Evolutionary conservation across 139 green algal species (phyloP), one percentile per base, ranked within the genome.

Genomic region (Picochlorum sp.): DNA sequence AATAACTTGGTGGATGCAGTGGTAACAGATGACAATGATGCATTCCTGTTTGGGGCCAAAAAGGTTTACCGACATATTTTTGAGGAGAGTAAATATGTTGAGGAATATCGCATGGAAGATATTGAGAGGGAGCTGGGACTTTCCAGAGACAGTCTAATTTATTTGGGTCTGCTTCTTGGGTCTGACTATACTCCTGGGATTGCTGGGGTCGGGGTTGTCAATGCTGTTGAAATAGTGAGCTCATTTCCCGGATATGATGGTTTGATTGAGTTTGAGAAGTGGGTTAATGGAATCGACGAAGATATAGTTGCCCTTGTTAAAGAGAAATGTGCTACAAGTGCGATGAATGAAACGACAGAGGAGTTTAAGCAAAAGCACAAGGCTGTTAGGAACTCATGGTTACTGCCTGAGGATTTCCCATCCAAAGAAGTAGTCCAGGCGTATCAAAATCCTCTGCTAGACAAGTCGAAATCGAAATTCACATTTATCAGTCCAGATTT

Each of bases 11-110:
- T 99, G 58, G 91, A 99, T 62, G 94, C 86, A 6, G 86, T 97
- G 18, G 85, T 98, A 18, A 98, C 94, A 9, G 94, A 99, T 49
- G 94, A 99, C 71, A 96, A 92, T 56, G 94, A 99, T 65, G 94
- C 81, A 2, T 97, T 99, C 68, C 82, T 99, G 23, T 99, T 99
- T 81, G 94, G 94, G 2, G 91, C 68, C 3, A 63, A 47, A 16
- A 80, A 84, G 49, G 83, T 99, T 11, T 98, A 94, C 78, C 68
- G 80, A 56, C 77, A 94, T 73, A 80, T 94, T 14, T 95, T 95
- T 74, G 67, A 82, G 30, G 67, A 72, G 15, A 75, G 77, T 30
- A 90, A 92, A 71, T 97, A 96, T 61, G 90, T 92, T 37, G 94
- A 99, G 80, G 84, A 95, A 74, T 99, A 97, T 73, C 49, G 68